A percentile compares a stretch with the other conserved stretches of the same genome.
Evolutionary conservation across 208 protist species (phyloP).

Genomic region (Trypanosoma scelopori): DNA sequence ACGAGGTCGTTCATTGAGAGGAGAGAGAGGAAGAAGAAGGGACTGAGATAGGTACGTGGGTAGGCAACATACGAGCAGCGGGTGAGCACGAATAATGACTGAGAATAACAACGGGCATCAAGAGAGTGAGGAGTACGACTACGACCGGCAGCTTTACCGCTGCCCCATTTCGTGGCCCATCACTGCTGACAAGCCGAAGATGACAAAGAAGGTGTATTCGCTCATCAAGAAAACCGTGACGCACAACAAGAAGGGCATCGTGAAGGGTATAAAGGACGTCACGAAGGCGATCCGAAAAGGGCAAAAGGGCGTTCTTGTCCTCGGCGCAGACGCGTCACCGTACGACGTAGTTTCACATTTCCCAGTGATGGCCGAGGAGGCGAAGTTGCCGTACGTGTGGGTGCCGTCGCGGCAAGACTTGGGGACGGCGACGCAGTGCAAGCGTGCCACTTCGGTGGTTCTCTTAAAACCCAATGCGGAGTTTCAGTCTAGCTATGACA

Average conservation of each 20-base stretch:
- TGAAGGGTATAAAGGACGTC: slow-evolving; percentile 94
- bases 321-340: slow-evolving; percentile 91
- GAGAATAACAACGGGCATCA: slow-evolving; percentile 41
- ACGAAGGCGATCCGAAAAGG: slow-evolving; percentile 93
- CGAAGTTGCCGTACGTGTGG: slow-evolving; percentile 93
- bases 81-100: slow-evolving; percentile 11
- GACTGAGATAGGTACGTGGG: no score
- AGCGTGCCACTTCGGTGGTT: slow-evolving; percentile 92
- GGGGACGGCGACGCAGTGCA: slow-evolving; percentile 91
- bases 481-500: slow-evolving; percentile 85
- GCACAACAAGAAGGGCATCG: slow-evolving; percentile 86
- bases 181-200: slow-evolving; percentile 91
- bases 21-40: no score
- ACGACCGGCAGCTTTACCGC: slow-evolving; percentile 91
- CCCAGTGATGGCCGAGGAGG: slow-evolving; percentile 90
- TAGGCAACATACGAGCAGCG: no score
- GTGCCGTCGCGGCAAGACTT: slow-evolving; percentile 92
- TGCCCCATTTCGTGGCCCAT: slow-evolving; percentile 92
- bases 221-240: slow-evolving; percentile 91
- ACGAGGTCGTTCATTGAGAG: no score
- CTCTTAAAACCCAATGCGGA: slow-evolving; percentile 86
- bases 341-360: slow-evolving; percentile 95
- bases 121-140: slow-evolving; percentile 80
- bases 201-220: slow-evolving; percentile 95
- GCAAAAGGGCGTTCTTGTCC: slow-evolving; percentile 88